phyloP scores from a whole-genome alignment of 768 basidiomycete species.

The Lactarius hatsudake region DNA sequence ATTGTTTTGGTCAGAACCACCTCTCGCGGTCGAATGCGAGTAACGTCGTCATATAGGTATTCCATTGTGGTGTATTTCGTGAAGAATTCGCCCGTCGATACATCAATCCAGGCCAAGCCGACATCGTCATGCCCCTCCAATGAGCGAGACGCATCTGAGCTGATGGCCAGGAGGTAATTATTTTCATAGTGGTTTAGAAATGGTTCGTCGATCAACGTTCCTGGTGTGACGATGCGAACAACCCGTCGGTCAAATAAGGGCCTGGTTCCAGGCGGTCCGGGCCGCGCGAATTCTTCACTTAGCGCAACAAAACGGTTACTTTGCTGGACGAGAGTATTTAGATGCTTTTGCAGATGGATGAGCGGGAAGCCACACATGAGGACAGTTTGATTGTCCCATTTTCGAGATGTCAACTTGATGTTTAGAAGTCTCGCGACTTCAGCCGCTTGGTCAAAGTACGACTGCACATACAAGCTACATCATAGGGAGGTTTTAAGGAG shows the following conservation, averaged over 20 bases:
- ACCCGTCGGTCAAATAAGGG: conserved; percentile 76
- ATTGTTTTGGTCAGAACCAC: conserved; percentile 60
- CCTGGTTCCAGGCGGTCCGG: conserved; percentile 45
- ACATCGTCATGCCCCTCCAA: conserved; percentile 26
- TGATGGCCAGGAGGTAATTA: conserved; percentile 81
- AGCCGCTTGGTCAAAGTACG: conserved; percentile 89
- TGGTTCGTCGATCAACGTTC: conserved; percentile 89
- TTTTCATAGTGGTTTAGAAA: conserved; percentile 86
- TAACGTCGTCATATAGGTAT: conserved; percentile 73
- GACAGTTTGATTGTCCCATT: conserved; percentile 66
- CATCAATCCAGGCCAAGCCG: conserved; percentile 93
- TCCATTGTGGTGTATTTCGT: conserved; percentile 57
- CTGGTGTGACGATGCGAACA: conserved; percentile 85
- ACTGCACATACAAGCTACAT: conserved; percentile 45
- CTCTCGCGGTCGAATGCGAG: conserved; percentile 77
- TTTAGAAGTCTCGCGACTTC: conserved; percentile 73
- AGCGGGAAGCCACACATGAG: conserved; percentile 93
- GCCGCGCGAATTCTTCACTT: conserved; percentile 84
- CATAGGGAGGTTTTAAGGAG: not conserved
- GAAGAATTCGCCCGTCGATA: conserved; percentile 93
- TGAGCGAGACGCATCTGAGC: not conserved
- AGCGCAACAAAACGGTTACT: conserved; percentile 85
- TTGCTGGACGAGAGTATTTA: conserved; percentile 82
- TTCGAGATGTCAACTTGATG: conserved; percentile 78
- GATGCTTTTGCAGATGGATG: conserved; percentile 77